Conservation (phyloP, 129 eudicot species). For the Chrysanthemum lavandulifolium region DNA sequence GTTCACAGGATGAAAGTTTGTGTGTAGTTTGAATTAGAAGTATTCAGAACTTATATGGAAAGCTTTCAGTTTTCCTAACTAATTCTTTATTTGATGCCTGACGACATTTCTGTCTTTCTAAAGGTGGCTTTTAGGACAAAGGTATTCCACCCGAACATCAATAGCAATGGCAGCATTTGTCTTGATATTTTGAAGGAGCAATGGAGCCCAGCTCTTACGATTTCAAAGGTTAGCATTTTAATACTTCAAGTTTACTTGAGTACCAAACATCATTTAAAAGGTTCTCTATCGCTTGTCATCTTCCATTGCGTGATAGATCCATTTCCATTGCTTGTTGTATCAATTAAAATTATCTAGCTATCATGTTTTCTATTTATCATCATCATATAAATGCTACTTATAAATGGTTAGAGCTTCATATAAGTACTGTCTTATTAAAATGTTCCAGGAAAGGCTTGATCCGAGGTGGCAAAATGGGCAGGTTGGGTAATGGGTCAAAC, state of each 20-base stretch:
- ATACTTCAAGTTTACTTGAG: not conserved
- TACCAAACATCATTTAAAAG: not conserved
- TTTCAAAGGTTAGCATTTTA: slow-evolving; percentile 52
- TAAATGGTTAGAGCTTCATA: no score
- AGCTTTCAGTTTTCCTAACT: not conserved
- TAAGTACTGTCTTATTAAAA: no score
- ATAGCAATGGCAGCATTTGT: slow-evolving; percentile 64
- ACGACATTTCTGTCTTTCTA: not conserved
- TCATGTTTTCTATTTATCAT: not conserved
- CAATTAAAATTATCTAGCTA: not conserved
- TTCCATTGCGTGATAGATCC: not conserved
- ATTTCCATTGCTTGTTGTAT: not conserved
- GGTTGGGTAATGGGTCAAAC: no score
- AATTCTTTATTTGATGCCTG: not conserved
- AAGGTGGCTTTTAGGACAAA: slow-evolving; percentile 67
- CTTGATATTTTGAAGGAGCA: slow-evolving; percentile 67
- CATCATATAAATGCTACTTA: not conserved
- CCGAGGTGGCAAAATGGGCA: no score
- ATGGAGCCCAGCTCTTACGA: slow-evolving; percentile 75
- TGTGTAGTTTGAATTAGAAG: no score
- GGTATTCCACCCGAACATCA: slow-evolving; percentile 61
- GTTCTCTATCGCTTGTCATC: not conserved
- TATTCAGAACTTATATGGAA: not conserved
- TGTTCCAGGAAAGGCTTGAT: no score
- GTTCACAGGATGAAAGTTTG: no score